A percentile compares a stretch with the other conserved stretches of the same genome.
Conservation (phyloP, 2,329 filamentous ascomycete species). For the Aspergillus cejpii region DNA sequence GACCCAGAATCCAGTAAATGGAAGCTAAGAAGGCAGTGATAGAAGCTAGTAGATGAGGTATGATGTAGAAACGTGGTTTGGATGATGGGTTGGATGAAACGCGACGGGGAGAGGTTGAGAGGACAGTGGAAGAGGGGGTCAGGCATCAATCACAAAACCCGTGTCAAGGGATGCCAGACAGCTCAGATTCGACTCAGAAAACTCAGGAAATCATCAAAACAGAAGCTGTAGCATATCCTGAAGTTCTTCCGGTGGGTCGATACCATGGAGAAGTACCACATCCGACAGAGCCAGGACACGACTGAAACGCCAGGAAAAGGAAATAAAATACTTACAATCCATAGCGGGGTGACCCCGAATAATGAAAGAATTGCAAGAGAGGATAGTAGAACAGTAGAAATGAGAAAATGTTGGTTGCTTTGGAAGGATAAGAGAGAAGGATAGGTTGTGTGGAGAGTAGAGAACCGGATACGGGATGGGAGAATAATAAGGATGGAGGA, state of each 20-base stretch:
- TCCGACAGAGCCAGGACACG: constrained; percentile 29
- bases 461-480: constrained; percentile 19
- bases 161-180: constrained; percentile 14
- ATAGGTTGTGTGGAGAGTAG: constrained; percentile 23
- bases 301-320: constrained; percentile 24
- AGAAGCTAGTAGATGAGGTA: constrained; percentile 26
- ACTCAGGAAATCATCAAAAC: constrained; percentile 14
- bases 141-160: constrained; percentile 19
- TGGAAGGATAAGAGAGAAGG: constrained; percentile 15
- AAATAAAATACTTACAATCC: constrained; percentile 51
- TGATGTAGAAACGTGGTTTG: constrained; percentile 34
- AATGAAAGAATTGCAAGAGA: constrained; percentile 26
- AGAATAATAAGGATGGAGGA: constrained; percentile 30
- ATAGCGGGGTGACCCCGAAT: constrained; percentile 50
- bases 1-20: constrained; percentile 25
- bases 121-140: constrained; percentile 17
- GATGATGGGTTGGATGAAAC: constrained; percentile 36
- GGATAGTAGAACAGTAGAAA: constrained; percentile 29
- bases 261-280: constrained; percentile 36
- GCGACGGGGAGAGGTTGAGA: constrained; percentile 21
- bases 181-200: constrained; percentile 12
- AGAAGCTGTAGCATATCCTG: constrained; percentile 19
- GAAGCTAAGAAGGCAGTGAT: constrained; percentile 20
- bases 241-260: constrained; percentile 35
- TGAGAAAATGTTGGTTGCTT: constrained; percentile 9